Percentiles rank a stretch among this genome's conserved stretches.
phyloP scores from a whole-genome alignment of 148 eudicot genomes.

The Simmondsia chinensis region DNA sequence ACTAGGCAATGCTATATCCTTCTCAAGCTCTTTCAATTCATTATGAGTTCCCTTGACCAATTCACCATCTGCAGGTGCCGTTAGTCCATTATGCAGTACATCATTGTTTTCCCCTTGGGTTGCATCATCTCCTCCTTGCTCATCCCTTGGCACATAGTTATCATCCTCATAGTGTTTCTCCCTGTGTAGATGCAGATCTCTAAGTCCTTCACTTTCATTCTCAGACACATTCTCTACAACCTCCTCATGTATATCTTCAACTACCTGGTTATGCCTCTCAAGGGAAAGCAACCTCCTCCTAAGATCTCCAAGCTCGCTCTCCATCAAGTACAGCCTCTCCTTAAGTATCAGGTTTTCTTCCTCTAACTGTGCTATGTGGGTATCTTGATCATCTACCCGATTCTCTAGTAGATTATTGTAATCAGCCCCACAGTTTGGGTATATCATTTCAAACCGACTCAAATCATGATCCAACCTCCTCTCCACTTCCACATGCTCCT shows the following conservation, averaged over 20 bases:
- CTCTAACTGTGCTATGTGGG: constrained; percentile 61
- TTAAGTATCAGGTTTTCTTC: constrained; percentile 83
- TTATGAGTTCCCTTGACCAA: too few species aligned
- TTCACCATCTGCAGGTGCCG: too few species aligned
- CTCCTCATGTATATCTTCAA: constrained; percentile 48
- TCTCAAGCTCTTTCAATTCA: constrained; percentile 10
- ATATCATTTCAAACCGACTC: constrained; percentile 91
- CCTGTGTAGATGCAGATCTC: constrained; percentile 18
- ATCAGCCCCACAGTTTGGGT: constrained; percentile 41
- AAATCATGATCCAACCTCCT: constrained; percentile 93
- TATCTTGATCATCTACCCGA: constrained; percentile 75
- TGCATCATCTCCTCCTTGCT: constrained; percentile 7
- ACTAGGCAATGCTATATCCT: too few species aligned
- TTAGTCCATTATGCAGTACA: too few species aligned
- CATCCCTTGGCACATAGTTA: constrained; percentile 19
- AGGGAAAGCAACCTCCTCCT: constrained; percentile 66
- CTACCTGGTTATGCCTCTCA: constrained; percentile 53
- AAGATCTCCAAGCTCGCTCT: constrained; percentile 77
- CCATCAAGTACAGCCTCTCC: constrained; percentile 85
- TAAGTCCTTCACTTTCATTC: constrained; percentile 58
- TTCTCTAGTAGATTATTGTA: constrained; percentile 45
- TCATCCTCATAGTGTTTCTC: constrained; percentile 37
- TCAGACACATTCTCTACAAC: constrained; percentile 78
- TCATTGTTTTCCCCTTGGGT: too few species aligned
- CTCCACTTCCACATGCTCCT: constrained; percentile 96